Evolutionary conservation across 2,329 filamentous ascomycete species (phyloP).

Genomic region (Aspergillus sp.): DNA sequence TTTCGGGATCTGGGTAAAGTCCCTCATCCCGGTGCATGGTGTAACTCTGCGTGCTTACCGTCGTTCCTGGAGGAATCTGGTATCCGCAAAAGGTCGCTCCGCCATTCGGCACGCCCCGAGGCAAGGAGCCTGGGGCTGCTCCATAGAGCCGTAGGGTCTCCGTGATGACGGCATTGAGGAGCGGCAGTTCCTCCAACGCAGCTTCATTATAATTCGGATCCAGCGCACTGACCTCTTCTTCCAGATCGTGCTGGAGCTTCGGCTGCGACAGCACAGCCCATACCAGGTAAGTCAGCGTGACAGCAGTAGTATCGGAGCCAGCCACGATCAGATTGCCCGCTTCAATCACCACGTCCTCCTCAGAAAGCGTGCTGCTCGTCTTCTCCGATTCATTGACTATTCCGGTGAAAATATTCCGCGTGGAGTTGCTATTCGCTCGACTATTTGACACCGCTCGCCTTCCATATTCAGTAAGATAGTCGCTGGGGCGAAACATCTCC

Average conservation of each 20-base stretch:
- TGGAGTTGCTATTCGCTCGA: slow-evolving; percentile 19
- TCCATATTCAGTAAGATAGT: slow-evolving; percentile 14
- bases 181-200: slow-evolving; percentile 53
- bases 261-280: slow-evolving; percentile 36
- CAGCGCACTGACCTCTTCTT: slow-evolving; percentile 47
- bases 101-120: slow-evolving; percentile 51
- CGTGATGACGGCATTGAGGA: slow-evolving; percentile 59
- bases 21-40: slow-evolving; percentile 55
- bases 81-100: slow-evolving; percentile 44
- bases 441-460: slow-evolving; percentile 20
- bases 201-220: slow-evolving; percentile 40
- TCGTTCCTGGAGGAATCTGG: slow-evolving; percentile 53
- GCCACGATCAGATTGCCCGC: slow-evolving; percentile 49
- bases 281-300: slow-evolving; percentile 50
- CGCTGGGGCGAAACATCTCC: slow-evolving; percentile 12
- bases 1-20: slow-evolving; percentile 51
- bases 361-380: slow-evolving; percentile 19
- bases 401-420: slow-evolving; percentile 41
- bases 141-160: slow-evolving; percentile 61
- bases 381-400: slow-evolving; percentile 41
- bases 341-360: slow-evolving; percentile 39
- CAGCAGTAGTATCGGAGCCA: slow-evolving; percentile 53
- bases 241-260: slow-evolving; percentile 48
- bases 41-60: slow-evolving; percentile 55
- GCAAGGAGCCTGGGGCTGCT: slow-evolving; percentile 58